Evolutionary conservation across 2,329 filamentous ascomycete genomes (phyloP), one percentile per base, ranked within the genome.

Genomic region (Endothia cerciana): DNA sequence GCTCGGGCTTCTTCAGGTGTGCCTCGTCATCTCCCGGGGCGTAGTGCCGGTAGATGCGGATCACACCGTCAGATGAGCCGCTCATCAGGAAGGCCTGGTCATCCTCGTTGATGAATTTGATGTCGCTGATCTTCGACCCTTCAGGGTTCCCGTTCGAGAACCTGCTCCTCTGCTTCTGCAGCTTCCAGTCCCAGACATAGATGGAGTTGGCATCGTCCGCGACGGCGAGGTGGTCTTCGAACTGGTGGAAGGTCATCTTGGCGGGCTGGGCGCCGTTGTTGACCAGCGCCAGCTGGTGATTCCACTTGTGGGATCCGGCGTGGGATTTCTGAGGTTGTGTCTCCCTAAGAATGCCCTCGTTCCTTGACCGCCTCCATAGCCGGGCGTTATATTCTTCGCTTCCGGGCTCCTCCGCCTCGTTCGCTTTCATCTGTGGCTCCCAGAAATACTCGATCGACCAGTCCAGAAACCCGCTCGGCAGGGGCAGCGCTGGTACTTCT

Each of bases 401-500:
- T 41, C 95, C 95, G 17, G 95, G 95, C 74, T 99, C 95, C 72
- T 99, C 95, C 30, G 94, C 92, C 76, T 99, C 95, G 65, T 91
- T 94, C 3, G 93, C 90, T 75, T 95, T 96, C 95, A 99, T 98
- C 78, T 99, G 95, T 40, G 95, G 95, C 77, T 98, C 94, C 38
- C 94, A 92, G 83, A 98, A 99, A 76, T 99, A 98, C 77, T 94
- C 94, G 55, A 95, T 93, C 4, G 94, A 97, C 94, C 94, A 99
- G 69, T 97, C 92, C 69, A 97, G 84, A 77, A 98, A 97, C 10
- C 85, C 89, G 75, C 93, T 97, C 67, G 86, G 85, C 22, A 99
- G 77, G 1, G 95, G 95, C 36, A 98, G 84, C 15, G 77, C 78
- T 1, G 91, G 90, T 11, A 81, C 72, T 62, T 87, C 81, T 0